These are phyloP conservation scores for Penicillium crystallinum DNA, from an alignment of 495 filamentous ascomycete species.

Conservation along the genomic window DNA sequence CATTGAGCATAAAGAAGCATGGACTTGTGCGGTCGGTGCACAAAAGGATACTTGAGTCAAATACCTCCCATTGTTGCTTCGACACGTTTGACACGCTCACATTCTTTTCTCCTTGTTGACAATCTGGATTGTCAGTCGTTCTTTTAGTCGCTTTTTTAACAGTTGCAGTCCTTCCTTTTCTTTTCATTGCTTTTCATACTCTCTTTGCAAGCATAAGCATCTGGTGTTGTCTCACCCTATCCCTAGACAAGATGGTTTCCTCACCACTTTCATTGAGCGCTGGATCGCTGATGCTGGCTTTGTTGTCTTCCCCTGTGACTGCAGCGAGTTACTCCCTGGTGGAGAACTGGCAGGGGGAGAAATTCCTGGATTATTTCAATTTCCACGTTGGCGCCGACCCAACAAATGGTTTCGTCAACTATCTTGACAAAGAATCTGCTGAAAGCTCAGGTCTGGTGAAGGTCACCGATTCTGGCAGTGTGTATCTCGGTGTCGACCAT, in stretches of 20 bases:
- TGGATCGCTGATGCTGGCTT: constrained; percentile 26
- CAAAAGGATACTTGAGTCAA: constrained; percentile 5
- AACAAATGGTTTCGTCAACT: constrained; percentile 66
- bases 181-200: constrained; percentile 1
- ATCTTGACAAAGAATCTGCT: constrained; percentile 53
- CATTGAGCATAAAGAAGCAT: neutral
- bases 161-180: constrained; percentile 4
- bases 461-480: constrained; percentile 41
- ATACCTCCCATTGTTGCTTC: constrained; percentile 9
- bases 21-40: neutral
- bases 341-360: constrained; percentile 41
- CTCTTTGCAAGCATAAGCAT: neutral
- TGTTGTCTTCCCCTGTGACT: constrained; percentile 11
- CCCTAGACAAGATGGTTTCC: constrained; percentile 15
- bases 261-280: constrained; percentile 21
- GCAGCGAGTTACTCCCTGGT: constrained; percentile 37
- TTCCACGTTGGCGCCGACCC: constrained; percentile 53
- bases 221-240: constrained; percentile 1
- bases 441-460: constrained; percentile 52
- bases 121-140: constrained; percentile 19
- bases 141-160: constrained; percentile 8
- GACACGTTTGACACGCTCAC: constrained; percentile 17
- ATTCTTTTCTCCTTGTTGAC: constrained; percentile 26
- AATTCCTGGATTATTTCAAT: constrained; percentile 49
- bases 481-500: constrained; percentile 52